Conservation (phyloP, 164 flowering plant species). For the Hamamelis virginiana region DNA sequence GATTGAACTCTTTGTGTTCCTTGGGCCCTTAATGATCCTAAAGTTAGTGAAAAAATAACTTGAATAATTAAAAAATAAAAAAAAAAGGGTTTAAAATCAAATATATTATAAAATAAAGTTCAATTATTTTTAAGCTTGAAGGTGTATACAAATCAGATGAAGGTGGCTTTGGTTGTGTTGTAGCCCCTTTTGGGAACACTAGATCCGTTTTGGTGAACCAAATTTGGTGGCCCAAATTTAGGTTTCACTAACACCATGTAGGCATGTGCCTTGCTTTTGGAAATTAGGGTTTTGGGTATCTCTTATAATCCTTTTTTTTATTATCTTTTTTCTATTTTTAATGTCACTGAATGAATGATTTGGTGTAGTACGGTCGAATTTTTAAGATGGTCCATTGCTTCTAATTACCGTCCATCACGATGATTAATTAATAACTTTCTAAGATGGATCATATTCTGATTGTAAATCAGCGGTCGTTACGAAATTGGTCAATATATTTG, state of each 20-base stretch:
- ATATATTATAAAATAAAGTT: not conserved
- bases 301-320: too few species aligned
- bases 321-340: too few species aligned
- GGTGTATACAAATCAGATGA: slow-evolving; percentile 13
- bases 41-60: not conserved
- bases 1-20: slow-evolving; percentile 6
- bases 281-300: slow-evolving; percentile 7
- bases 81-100: not conserved
- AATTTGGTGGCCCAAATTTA: slow-evolving; percentile 16
- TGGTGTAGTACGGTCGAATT: not conserved
- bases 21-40: not conserved
- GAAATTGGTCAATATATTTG: too few species aligned
- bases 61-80: not conserved
- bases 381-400: not conserved
- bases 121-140: slow-evolving; percentile 18
- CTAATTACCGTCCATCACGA: not conserved
- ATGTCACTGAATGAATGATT: too few species aligned
- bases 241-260: slow-evolving; percentile 5
- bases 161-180: slow-evolving; percentile 37
- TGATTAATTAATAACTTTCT: too few species aligned
- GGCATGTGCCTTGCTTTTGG: slow-evolving; percentile 22
- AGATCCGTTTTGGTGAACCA: slow-evolving; percentile 25
- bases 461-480: too few species aligned
- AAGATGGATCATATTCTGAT: too few species aligned
- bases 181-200: slow-evolving; percentile 40